These are phyloP conservation scores for Phaeodactylum tricornutum DNA, from an alignment of 108 stramenopile genomes.

Conservation along the genomic window DNA sequence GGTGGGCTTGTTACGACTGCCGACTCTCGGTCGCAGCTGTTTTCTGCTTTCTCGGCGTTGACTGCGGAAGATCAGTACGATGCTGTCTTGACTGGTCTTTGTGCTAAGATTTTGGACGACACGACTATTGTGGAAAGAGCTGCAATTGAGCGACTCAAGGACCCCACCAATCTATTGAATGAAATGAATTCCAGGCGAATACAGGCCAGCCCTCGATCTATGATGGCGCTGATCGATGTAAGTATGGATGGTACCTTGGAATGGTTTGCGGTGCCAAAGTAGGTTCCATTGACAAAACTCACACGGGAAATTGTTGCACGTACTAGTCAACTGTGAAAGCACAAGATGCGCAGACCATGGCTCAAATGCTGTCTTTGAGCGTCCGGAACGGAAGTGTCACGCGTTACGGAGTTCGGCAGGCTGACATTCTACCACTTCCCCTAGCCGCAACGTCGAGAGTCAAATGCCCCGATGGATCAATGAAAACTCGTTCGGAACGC, in stretches of 20 bases:
- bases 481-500: constrained; percentile 38
- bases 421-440: constrained; percentile 43
- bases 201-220: constrained; percentile 44
- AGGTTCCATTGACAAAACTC: neutral
- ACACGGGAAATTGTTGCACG: neutral
- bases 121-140: constrained; percentile 3
- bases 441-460: constrained; percentile 14
- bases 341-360: constrained; percentile 63
- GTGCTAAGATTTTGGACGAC: constrained; percentile 70
- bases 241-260: constrained; percentile 12
- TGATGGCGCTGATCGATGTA: constrained; percentile 77
- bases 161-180: constrained; percentile 60
- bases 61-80: constrained; percentile 77
- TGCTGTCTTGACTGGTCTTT: constrained; percentile 75
- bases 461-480: constrained; percentile 26
- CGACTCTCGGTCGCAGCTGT: constrained; percentile 27
- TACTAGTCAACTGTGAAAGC: constrained; percentile 52
- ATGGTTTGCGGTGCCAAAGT: constrained; percentile 6
- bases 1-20: neutral
- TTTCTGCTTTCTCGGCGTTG: constrained; percentile 59
- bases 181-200: constrained; percentile 74
- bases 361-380: constrained; percentile 39
- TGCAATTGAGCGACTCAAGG: constrained; percentile 27
- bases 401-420: constrained; percentile 51
- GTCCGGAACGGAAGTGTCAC: constrained; percentile 29